Evolutionary conservation across 805 yeast genomes (phyloP), one percentile per base, ranked within the genome.

Genomic region (Teunomyces gatunensis): DNA sequence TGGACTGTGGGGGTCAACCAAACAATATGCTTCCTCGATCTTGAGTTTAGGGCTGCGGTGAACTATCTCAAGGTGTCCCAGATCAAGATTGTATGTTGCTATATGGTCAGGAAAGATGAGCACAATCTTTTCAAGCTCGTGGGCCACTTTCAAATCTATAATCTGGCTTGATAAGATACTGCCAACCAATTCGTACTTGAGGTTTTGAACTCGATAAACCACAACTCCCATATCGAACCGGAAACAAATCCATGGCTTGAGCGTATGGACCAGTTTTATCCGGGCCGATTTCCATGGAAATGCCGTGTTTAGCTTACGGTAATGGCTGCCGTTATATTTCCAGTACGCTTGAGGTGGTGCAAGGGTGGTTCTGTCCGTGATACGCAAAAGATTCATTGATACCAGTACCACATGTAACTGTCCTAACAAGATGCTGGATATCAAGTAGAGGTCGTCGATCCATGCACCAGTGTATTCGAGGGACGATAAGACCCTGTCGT

Each of bases 31-130:
- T 15, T 18, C 34, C 11, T 32, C 21, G 28, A 46, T 44, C 7
- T 17, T 21, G 6, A 9, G 23, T 11, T 20, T n/a, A 5, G 17
- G 17, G 40, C 29, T 37, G n/a, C 29, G n/a, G 25, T 47, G 39
- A 9, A 50, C 41, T 10, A 50, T 50, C 18, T 30, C 21, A 7
- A 45, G 30, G 39, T 23, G 23, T 6, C 44, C 36, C 12, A 23
- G 21, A 2, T 32, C 43, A 2, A 47, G 12, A 2, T 21, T 21
- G 32, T 47, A 50, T 5, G 44, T 27, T 15, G 40, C 45, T 10
- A 50, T 33, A 17, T 50, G 53, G 36, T 45, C 40, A 2, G 21
- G 13, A 33, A 23, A 27, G 4, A 39, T 42, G 1, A 47, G 18
- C 47, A 47, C 21, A 20, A 50, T 27, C 35, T 21, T 29, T 7